Percentiles rank a stretch among this genome's conserved stretches.
Evolutionary conservation across 1,284 basidiomycete species (phyloP).

Genomic region (Bondarzewia mesenterica): DNA sequence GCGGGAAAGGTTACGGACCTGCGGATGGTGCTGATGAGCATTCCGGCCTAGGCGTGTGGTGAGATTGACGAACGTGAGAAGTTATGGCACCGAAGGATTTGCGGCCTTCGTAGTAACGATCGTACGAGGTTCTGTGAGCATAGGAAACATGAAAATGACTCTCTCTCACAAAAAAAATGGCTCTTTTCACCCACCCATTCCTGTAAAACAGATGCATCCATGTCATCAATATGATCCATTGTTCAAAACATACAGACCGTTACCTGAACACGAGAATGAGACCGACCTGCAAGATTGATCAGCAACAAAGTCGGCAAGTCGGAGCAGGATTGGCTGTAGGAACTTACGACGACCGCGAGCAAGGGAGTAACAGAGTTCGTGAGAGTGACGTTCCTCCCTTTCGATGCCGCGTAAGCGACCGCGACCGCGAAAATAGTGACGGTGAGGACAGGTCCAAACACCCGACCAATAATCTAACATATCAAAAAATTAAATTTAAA

Average conservation of each 20-base stretch:
- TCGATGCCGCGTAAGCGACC: constrained; percentile 49
- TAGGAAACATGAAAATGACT: background rate
- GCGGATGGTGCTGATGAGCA: constrained; percentile 13
- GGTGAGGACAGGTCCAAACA: constrained; percentile 76
- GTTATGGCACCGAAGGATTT: constrained; percentile 69
- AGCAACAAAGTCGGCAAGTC: background rate
- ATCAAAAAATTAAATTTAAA: background rate
- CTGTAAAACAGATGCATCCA: constrained; percentile 12
- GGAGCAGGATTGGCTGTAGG: constrained; percentile 15
- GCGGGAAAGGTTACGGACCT: constrained; percentile 55
- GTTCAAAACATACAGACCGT: constrained; percentile 11
- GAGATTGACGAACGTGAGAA: constrained; percentile 39
- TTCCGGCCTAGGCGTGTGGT: background rate
- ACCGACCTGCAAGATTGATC: constrained; percentile 41
- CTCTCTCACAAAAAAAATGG: background rate
- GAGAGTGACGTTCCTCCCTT: constrained; percentile 46
- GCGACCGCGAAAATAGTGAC: constrained; percentile 68
- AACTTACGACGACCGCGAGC: constrained; percentile 82
- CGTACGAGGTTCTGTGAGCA: constrained; percentile 59
- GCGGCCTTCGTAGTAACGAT: constrained; percentile 79
- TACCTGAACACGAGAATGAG: constrained; percentile 74
- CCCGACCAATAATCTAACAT: constrained; percentile 51
- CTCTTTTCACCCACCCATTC: constrained; percentile 25
- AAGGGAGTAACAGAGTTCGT: constrained; percentile 77
- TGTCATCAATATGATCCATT: background rate